Percentiles rank a stretch among this genome's conserved stretches.
phyloP scores from a whole-genome alignment of 139 green algal species.

The Chlorella sp. region DNA sequence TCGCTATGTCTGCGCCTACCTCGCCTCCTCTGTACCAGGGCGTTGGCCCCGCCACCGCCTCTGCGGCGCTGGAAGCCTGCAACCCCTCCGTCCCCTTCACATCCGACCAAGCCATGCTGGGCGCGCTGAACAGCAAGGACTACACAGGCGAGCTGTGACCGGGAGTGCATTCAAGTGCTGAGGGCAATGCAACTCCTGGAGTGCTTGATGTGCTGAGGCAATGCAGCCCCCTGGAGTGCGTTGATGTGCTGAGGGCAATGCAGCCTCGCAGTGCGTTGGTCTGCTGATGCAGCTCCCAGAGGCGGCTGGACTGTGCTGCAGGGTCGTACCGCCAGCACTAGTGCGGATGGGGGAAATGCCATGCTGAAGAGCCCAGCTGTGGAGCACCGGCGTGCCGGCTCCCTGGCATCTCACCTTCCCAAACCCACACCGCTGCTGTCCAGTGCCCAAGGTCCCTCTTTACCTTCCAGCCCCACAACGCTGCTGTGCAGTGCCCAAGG shows the following conservation, averaged over 20 bases:
- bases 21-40: conserved; percentile 43
- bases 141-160: conserved; percentile 41
- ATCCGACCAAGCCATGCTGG: conserved; percentile 65
- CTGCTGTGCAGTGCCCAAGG: conserved; percentile 18
- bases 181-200: not conserved
- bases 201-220: too few species aligned
- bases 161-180: not conserved
- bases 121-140: conserved; percentile 32
- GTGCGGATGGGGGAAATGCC: too few species aligned
- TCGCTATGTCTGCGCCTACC: too few species aligned
- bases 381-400: too few species aligned
- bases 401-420: too few species aligned
- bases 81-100: conserved; percentile 56
- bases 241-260: too few species aligned
- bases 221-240: not conserved
- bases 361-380: too few species aligned
- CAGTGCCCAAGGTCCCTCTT: too few species aligned
- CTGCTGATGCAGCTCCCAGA: not conserved
- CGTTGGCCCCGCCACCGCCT: conserved; percentile 75
- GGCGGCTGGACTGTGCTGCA: not conserved
- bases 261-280: not conserved
- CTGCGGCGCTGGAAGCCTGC: conserved; percentile 52
- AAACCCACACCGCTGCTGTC: not conserved
- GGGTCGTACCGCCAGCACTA: too few species aligned
- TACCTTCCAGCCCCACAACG: not conserved